phyloP scores from a whole-genome alignment of 371 early-diverging fungal species.

The Batrachochytrium dendrobatidis region DNA sequence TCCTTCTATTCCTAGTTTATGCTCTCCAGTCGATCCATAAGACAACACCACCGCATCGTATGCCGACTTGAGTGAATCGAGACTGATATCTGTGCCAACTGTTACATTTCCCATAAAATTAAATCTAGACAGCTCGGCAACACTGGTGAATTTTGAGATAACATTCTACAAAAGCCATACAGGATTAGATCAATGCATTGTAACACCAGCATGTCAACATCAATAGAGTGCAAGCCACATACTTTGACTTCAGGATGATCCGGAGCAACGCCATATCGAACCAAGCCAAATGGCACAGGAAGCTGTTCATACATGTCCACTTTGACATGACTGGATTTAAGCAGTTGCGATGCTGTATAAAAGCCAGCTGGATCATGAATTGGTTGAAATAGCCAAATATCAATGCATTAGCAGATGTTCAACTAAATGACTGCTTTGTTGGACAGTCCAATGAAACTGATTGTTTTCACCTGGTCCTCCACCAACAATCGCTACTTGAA shows the following conservation, averaged over 20 bases:
- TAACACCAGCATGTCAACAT: neutral
- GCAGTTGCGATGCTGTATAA: conserved; percentile 79
- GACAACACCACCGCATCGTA: conserved; percentile 82
- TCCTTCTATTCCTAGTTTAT: conserved; percentile 61
- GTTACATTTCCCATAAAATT: conserved; percentile 75
- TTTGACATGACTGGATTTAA: conserved; percentile 47
- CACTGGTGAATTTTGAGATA: conserved; percentile 75
- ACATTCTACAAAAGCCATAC: conserved; percentile 41
- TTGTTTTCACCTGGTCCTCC: too few species aligned
- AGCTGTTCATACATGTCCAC: conserved; percentile 86
- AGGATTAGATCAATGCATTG: neutral
- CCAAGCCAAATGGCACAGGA: conserved; percentile 84
- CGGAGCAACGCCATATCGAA: conserved; percentile 96
- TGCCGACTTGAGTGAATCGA: conserved; percentile 39
- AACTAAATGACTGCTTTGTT: too few species aligned
- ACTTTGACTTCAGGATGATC: conserved; percentile 97
- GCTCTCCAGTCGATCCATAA: conserved; percentile 78
- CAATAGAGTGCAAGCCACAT: too few species aligned
- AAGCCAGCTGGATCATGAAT: conserved; percentile 77
- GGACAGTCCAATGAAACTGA: too few species aligned
- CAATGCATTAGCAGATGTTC: too few species aligned
- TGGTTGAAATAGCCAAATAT: too few species aligned
- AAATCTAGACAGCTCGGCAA: conserved; percentile 61
- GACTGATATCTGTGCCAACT: conserved; percentile 22
- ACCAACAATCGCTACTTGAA: too few species aligned